phyloP scores from a whole-genome alignment of 1,284 basidiomycete genomes.

The Boletellus deceptivus region DNA sequence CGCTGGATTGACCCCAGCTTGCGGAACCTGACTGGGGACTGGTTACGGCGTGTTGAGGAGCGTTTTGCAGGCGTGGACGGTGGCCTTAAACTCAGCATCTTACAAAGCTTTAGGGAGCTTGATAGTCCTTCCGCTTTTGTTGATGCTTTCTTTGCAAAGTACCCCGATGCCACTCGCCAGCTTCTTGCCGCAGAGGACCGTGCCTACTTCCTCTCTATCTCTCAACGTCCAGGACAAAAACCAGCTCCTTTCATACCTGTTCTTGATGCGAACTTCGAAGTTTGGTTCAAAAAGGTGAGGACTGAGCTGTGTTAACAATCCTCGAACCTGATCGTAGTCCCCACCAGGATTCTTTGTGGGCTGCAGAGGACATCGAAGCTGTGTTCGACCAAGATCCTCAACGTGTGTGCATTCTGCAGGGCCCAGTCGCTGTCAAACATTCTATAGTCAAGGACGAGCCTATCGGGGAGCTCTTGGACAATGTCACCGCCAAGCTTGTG shows the following conservation, averaged over 20 bases:
- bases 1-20: constrained; percentile 96
- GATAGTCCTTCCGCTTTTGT: constrained; percentile 83
- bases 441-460: constrained; percentile 90
- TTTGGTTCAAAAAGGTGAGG: constrained; percentile 96
- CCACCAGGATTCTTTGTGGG: constrained; percentile 91
- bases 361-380: constrained; percentile 96
- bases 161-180: constrained; percentile 80
- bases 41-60: constrained; percentile 95
- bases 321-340: constrained; percentile 16
- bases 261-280: constrained; percentile 89
- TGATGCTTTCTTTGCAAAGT: constrained; percentile 81
- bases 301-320: constrained; percentile 1
- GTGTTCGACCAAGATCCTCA: constrained; percentile 98
- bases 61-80: constrained; percentile 93
- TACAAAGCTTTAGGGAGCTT: constrained; percentile 88
- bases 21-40: constrained; percentile 94
- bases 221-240: constrained; percentile 95
- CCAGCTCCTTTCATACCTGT: constrained; percentile 99
- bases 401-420: constrained; percentile 96
- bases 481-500: constrained; percentile 79
- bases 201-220: constrained; percentile 92
- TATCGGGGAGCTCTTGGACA: constrained; percentile 87
- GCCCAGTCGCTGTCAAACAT: constrained; percentile 92
- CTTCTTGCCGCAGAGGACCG: constrained; percentile 94
- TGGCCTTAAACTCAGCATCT: constrained; percentile 74